phyloP scores from a whole-genome alignment of 2,329 filamentous ascomycete genomes.

The Harringtonia aguacate region DNA sequence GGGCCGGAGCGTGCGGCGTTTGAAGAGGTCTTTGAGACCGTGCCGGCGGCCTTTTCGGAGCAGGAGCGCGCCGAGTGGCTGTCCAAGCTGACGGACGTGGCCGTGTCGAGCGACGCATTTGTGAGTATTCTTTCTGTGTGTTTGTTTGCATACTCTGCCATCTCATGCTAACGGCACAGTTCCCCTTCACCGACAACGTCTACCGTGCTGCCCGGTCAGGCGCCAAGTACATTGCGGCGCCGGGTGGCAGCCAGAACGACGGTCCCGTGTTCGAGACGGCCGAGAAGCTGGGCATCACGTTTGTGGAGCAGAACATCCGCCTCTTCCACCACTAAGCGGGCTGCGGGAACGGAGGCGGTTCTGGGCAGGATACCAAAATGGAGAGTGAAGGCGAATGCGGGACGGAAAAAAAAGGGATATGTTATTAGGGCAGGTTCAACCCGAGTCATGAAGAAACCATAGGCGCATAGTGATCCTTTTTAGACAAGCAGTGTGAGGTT shows the following conservation, averaged over 20 bases:
- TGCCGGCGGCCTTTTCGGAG: conserved; percentile 69
- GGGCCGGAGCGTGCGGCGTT: conserved; percentile 80
- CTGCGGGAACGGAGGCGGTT: too few species aligned
- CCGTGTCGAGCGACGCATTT: conserved; percentile 89
- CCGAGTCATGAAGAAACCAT: too few species aligned
- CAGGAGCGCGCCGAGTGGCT: conserved; percentile 85
- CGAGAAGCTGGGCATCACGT: conserved; percentile 83
- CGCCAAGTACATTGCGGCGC: conserved; percentile 91
- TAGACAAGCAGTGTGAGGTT: too few species aligned
- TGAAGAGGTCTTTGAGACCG: conserved; percentile 81
- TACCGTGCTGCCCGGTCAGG: conserved; percentile 84
- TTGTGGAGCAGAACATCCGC: conserved; percentile 88
- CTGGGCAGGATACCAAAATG: too few species aligned
- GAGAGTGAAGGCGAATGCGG: too few species aligned
- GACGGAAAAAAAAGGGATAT: too few species aligned
- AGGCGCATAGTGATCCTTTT: too few species aligned
- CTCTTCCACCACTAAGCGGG: conserved; percentile 96
- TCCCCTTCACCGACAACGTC: conserved; percentile 97
- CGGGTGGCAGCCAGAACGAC: conserved; percentile 83
- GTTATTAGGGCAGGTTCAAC: too few species aligned
- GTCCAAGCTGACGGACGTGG: conserved; percentile 68
- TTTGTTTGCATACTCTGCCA: not conserved
- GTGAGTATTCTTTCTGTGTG: conserved; percentile 41
- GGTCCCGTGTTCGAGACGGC: conserved; percentile 74
- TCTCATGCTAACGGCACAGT: conserved; percentile 36